Evolutionary conservation across 2,329 filamentous ascomycete genomes (phyloP).

Genomic region (Fusarium kyushuense): DNA sequence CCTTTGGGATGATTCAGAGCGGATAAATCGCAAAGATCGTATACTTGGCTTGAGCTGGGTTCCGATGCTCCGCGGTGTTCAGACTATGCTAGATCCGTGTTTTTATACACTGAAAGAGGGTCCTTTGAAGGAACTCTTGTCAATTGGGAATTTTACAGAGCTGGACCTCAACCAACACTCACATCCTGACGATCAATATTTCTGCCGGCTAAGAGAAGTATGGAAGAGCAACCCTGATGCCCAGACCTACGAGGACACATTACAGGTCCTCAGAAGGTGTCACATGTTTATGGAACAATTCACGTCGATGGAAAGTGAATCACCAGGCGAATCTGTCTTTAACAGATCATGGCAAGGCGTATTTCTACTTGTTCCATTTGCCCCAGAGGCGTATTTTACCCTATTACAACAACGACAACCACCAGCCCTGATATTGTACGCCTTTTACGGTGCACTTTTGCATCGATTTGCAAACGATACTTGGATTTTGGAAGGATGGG

Average conservation of each 20-base stretch:
- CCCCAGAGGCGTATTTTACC: background rate
- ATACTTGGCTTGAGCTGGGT: slow-evolving; percentile 7
- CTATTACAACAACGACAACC: slow-evolving; percentile 11
- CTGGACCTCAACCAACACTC: background rate
- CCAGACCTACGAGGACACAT: background rate
- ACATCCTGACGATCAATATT: background rate
- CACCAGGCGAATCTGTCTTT: accelerated
- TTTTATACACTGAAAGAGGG: background rate
- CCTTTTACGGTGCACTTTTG: slow-evolving; percentile 9
- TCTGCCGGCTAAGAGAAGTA: background rate
- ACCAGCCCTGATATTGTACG: slow-evolving; percentile 1
- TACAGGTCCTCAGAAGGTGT: background rate
- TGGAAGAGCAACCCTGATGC: slow-evolving; percentile 4
- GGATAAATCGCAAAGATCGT: background rate
- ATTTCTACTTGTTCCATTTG: slow-evolving; percentile 5
- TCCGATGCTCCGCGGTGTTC: slow-evolving; percentile 5
- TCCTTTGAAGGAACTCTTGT: background rate
- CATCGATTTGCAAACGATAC: background rate
- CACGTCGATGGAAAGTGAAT: background rate
- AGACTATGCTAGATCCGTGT: background rate
- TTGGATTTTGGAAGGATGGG: slow-evolving; percentile 25
- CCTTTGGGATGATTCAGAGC: slow-evolving; percentile 1
- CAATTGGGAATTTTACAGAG: background rate
- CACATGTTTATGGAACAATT: slow-evolving; percentile 17
- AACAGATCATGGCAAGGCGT: slow-evolving; percentile 3